A percentile compares a stretch with the other conserved stretches of the same genome.
Conservation (phyloP, 768 basidiomycete species). For the Pholiota conissans region DNA sequence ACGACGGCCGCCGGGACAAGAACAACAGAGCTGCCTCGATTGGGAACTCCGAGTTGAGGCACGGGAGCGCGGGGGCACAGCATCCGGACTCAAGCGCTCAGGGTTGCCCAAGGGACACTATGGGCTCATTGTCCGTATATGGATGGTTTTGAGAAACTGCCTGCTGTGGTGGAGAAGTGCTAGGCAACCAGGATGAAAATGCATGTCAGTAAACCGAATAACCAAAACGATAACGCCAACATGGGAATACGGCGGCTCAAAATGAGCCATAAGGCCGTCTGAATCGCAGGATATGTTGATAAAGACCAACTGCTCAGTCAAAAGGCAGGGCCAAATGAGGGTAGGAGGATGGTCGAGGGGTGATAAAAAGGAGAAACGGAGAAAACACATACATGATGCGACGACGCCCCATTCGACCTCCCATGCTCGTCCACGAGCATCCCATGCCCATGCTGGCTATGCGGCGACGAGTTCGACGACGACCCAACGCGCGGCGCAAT, state of each 20-base stretch:
- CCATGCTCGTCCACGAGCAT: conserved; percentile 31
- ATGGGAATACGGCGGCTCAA: not conserved
- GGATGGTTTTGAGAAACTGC: conserved; percentile 24
- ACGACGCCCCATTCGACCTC: conserved; percentile 21
- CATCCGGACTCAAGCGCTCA: not conserved
- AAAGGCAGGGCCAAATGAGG: not conserved
- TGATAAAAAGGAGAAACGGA: conserved; percentile 1
- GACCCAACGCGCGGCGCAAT: conserved; percentile 36
- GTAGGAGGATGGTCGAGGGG: not conserved
- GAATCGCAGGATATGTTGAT: not conserved
- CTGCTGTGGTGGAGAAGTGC: conserved; percentile 16
- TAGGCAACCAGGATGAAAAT: not conserved
- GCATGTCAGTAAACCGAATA: not conserved
- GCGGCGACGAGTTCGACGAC: conserved; percentile 18
- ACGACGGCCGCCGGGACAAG: not conserved
- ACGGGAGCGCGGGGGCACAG: not conserved
- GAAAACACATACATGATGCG: conserved; percentile 22
- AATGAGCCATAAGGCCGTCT: not conserved
- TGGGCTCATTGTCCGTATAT: conserved; percentile 24
- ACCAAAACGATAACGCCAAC: not conserved
- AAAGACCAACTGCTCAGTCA: not conserved
- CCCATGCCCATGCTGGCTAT: conserved; percentile 20
- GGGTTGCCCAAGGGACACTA: not conserved
- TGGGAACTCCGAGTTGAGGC: not conserved
- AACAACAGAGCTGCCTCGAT: not conserved